phyloP scores from a whole-genome alignment of 106 monocot species.

The Narthecium ossifragum region DNA sequence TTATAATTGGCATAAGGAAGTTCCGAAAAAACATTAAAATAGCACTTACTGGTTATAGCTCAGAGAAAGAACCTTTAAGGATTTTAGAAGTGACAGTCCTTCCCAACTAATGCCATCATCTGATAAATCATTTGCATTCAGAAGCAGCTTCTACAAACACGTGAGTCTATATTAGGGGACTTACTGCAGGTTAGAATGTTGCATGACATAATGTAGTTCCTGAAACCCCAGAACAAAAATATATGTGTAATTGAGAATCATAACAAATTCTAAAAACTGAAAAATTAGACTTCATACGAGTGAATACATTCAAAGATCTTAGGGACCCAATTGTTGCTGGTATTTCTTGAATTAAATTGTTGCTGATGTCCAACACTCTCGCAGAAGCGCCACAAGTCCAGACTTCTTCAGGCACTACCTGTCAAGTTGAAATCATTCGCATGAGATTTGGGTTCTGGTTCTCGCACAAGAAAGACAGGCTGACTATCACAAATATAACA shows the following conservation, averaged over 20 bases:
- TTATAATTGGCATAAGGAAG: no score
- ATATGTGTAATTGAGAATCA: not conserved
- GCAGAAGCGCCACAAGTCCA: slow-evolving; percentile 65
- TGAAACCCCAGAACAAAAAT: not conserved
- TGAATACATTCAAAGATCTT: slow-evolving; percentile 54
- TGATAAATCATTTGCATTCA: slow-evolving; percentile 70
- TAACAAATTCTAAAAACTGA: not conserved
- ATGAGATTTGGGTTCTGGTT: slow-evolving; percentile 8
- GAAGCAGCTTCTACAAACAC: slow-evolving; percentile 65
- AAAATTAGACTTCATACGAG: not conserved
- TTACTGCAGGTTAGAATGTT: no score
- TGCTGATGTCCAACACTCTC: slow-evolving; percentile 66
- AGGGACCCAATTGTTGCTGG: slow-evolving; percentile 43
- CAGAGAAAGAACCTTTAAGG: slow-evolving; percentile 51
- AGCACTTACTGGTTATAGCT: slow-evolving; percentile 68
- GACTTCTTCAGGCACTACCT: slow-evolving; percentile 84
- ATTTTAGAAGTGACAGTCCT: slow-evolving; percentile 60
- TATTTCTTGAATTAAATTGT: slow-evolving; percentile 65
- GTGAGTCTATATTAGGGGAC: not conserved
- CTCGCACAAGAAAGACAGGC: not conserved
- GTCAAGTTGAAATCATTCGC: slow-evolving; percentile 9
- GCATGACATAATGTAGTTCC: not conserved
- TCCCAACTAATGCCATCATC: slow-evolving; percentile 79
- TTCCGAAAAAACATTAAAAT: not conserved
- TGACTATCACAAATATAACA: no score